A percentile compares a stretch with the other conserved stretches of the same genome.
These are phyloP conservation scores for Cladosporium sphaerospermum DNA, from an alignment of 2,329 filamentous ascomycete genomes.

Conservation along the genomic window DNA sequence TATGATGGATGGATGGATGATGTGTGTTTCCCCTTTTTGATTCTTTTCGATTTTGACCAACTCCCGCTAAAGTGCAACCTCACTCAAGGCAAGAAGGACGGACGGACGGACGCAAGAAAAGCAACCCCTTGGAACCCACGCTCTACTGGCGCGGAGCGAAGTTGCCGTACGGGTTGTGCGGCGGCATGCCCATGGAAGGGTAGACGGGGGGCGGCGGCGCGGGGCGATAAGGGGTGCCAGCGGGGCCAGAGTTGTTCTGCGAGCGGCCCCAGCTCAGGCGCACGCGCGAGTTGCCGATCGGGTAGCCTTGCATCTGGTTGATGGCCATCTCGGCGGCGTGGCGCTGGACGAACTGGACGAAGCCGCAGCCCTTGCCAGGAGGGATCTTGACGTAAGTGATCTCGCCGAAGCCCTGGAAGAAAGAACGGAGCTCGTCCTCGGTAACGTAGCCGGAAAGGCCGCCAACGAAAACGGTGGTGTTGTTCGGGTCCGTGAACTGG, in stretches of 20 bases:
- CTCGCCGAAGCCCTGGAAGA: conserved; percentile 99
- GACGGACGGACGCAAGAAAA: conserved; percentile 16
- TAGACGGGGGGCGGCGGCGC: conserved; percentile 75
- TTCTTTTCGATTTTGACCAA: conserved; percentile 24
- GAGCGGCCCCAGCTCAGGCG: conserved; percentile 95
- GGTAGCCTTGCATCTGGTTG: conserved; percentile 99
- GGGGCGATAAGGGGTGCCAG: conserved; percentile 93
- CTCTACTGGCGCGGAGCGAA: conserved; percentile 60
- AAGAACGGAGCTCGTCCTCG: conserved; percentile 97
- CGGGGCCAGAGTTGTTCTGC: conserved; percentile 96
- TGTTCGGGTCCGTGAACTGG: conserved; percentile 99
- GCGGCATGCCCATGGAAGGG: conserved; percentile 59
- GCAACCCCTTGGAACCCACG: neutral
- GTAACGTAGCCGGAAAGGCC: conserved; percentile 97
- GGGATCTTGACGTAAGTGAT: conserved; percentile 99
- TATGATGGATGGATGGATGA: conserved; percentile 5
- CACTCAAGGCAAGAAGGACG: conserved; percentile 34
- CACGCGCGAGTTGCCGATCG: conserved; percentile 96
- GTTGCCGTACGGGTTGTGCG: conserved; percentile 56
- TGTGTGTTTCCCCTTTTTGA: conserved; percentile 12
- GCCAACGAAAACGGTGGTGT: conserved; percentile 97
- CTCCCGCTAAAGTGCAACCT: conserved; percentile 37
- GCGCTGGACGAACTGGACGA: conserved; percentile 97
- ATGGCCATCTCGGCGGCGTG: conserved; percentile 99
- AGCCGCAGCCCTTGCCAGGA: conserved; percentile 96